Evolutionary conservation across 2,329 filamentous ascomycete genomes (phyloP), one percentile per base, ranked within the genome.

Genomic region (Cladosporium velox): DNA sequence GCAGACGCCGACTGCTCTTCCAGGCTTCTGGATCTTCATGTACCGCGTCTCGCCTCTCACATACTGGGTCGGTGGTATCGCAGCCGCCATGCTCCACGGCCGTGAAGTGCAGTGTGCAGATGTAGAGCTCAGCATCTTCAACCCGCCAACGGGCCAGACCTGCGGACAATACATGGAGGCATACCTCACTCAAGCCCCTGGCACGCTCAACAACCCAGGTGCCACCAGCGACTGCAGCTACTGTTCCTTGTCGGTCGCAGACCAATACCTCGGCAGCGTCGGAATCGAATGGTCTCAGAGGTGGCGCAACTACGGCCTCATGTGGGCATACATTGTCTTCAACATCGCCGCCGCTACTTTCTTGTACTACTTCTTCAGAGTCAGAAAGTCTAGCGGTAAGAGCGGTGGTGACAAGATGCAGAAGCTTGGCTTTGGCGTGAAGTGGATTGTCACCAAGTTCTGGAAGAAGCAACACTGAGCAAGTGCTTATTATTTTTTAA

Each of bases 21-120:
- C 90, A 0, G 83, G 86, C 0, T 92, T 92, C 80, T 93, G 90
- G 90, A 87, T 87, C 67, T 92, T 91, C 79, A 92, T 92, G 90
- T 90, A 91, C 76, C 84, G 86, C 30, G 81, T 87, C 12, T 87
- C 84, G 0, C 88, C 88, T 0, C 88, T 91, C 67, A 90, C 87
- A 0, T 91, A 91, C 76, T 87, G 83, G 82, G 72, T 82, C 24
- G 72, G 68, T 21, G 79, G 78, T 11, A 77, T 82, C 44, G 75
- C 79, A 2, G 70, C 75, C 5, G 77, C 79, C 0, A 76, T 78
- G 73, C 73, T 88, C 0, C 77, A 79, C 2, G 76, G 72, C 0
- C 81, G 80, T 1, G 69, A 76, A 10, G 85, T 89, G 49, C 77
- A 75, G 26, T 89, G 84, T 68, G 73, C 77, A 14, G 52, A 66